Conservation (phyloP, 306 rosid species). For the Bauhinia variegata region DNA sequence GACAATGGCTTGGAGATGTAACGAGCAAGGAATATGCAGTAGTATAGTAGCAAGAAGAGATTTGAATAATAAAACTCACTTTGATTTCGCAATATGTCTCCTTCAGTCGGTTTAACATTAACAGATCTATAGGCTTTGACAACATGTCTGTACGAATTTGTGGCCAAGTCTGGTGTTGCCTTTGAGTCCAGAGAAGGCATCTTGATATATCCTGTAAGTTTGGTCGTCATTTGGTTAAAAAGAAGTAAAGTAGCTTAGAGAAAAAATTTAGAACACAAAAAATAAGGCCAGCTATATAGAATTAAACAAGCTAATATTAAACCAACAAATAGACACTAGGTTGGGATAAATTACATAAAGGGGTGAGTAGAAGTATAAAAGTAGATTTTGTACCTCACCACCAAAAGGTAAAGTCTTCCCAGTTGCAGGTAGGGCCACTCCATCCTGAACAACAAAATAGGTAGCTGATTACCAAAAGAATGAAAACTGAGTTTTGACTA, state of each 20-base stretch:
- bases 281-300: slow-evolving; percentile 8
- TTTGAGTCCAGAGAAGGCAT: slow-evolving; percentile 93
- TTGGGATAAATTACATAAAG: not conserved
- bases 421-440: slow-evolving; percentile 80
- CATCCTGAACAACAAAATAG: slow-evolving; percentile 66
- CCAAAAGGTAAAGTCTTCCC: slow-evolving; percentile 90
- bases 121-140: slow-evolving; percentile 79
- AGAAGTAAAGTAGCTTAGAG: not conserved
- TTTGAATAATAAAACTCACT: slow-evolving; percentile 63
- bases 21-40: not conserved
- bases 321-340: slow-evolving; percentile 25
- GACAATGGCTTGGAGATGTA: slow-evolving; percentile 3
- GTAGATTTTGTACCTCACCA: slow-evolving; percentile 71
- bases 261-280: not conserved
- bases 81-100: slow-evolving; percentile 88
- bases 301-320: slow-evolving; percentile 8
- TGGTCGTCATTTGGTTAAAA: slow-evolving; percentile 2
- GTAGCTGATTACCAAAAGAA: slow-evolving; percentile 35
- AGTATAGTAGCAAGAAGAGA: too few species aligned
- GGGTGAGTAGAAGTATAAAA: slow-evolving; percentile 31
- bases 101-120: slow-evolving; percentile 83
- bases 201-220: slow-evolving; percentile 86
- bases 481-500: slow-evolving; percentile 14
- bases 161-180: slow-evolving; percentile 98
- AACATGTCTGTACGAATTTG: slow-evolving; percentile 84